Percentiles rank a stretch among this genome's conserved stretches.
phyloP scores from a whole-genome alignment of 352 stramenopile genomes.

The Aphanomyces invadans region DNA sequence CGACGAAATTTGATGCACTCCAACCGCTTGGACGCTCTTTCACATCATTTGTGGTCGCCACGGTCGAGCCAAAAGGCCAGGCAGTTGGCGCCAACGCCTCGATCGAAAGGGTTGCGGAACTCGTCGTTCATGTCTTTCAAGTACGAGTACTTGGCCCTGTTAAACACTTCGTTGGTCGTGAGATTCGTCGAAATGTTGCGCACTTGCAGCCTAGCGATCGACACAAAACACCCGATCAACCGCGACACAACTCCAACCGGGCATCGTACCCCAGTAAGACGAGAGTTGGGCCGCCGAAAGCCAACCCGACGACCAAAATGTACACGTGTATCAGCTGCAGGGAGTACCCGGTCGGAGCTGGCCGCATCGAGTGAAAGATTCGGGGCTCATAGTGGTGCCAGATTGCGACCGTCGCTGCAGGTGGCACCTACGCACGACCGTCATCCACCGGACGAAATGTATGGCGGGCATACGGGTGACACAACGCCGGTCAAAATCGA shows the following conservation, averaged over 20 bases:
- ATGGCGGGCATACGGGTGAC: conserved; percentile 35
- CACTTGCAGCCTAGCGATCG: conserved; percentile 39
- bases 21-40: too few species aligned
- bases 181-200: conserved; percentile 65
- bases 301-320: conserved; percentile 43
- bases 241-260: too few species aligned
- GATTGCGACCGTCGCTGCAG: background rate
- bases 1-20: too few species aligned
- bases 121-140: conserved; percentile 69
- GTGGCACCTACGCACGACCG: conserved; percentile 15
- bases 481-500: conserved; percentile 40
- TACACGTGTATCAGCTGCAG: conserved; percentile 48
- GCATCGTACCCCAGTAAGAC: conserved; percentile 42
- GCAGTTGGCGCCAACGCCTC: conserved; percentile 51
- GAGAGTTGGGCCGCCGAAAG: conserved; percentile 62
- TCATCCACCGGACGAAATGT: background rate
- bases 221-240: too few species aligned
- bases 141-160: conserved; percentile 84
- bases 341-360: background rate
- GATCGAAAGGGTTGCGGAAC: conserved; percentile 75
- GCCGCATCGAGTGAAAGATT: background rate
- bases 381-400: background rate
- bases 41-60: conserved; percentile 12
- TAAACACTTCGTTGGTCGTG: conserved; percentile 84
- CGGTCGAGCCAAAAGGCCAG: conserved; percentile 22